A percentile compares a stretch with the other conserved stretches of the same genome.
These are phyloP conservation scores for Cucurbita pepo DNA, from an alignment of 306 rosid species.

Conservation along the genomic window DNA sequence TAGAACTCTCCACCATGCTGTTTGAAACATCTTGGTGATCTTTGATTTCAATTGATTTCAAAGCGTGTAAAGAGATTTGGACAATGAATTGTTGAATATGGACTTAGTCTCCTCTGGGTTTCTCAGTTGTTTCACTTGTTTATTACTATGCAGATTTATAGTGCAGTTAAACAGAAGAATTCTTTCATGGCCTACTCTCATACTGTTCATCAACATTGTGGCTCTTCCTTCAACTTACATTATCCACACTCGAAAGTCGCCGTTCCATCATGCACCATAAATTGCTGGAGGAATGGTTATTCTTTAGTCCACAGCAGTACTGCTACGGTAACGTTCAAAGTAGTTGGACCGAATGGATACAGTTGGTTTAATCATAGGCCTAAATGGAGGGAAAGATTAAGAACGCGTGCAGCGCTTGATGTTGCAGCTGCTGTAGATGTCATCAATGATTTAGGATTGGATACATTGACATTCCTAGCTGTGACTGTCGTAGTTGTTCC, in stretches of 20 bases:
- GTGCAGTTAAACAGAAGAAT: constrained; percentile 21
- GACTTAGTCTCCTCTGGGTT: not conserved
- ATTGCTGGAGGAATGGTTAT: constrained; percentile 15
- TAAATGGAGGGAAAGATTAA: constrained; percentile 21
- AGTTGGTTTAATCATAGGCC: constrained; percentile 20
- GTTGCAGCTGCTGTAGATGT: constrained; percentile 68
- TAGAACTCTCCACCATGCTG: no score
- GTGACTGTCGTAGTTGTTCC: constrained; percentile 84
- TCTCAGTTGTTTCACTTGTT: constrained; percentile 1
- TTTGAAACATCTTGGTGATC: not conserved
- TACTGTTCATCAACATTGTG: constrained; percentile 16
- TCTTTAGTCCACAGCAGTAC: constrained; percentile 16
- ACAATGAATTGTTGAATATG: not conserved
- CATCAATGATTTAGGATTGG: constrained; percentile 81
- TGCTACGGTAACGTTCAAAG: constrained; percentile 10
- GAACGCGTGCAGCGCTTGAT: constrained; percentile 36
- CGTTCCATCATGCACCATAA: constrained; percentile 11
- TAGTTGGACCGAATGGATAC: constrained; percentile 17
- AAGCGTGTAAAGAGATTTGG: not conserved
- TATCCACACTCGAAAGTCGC: constrained; percentile 20
- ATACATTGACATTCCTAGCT: constrained; percentile 69
- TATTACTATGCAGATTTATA: constrained; percentile 27
- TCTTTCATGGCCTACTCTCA: constrained; percentile 15
- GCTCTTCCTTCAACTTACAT: constrained; percentile 19
- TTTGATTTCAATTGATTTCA: not conserved